Conservation (phyloP, 805 yeast species). For the Priceomyces haplophilus region DNA sequence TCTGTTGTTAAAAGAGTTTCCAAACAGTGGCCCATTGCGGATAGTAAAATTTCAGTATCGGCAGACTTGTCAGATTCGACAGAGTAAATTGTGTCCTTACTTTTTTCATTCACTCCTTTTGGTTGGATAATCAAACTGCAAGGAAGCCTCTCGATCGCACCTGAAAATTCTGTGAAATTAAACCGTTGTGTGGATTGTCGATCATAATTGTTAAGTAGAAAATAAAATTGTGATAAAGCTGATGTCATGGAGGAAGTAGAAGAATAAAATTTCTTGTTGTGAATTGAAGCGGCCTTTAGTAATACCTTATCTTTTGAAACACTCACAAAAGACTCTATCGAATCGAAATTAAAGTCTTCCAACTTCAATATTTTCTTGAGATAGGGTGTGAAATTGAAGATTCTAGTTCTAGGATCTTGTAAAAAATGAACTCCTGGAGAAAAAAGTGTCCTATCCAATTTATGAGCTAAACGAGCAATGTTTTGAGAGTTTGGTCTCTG, state of each 20-base stretch:
- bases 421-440: conserved; percentile 79
- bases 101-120: conserved; percentile 29
- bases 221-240: conserved; percentile 70
- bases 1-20: conserved; percentile 72
- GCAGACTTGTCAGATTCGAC: conserved; percentile 68
- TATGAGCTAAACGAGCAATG: conserved; percentile 62
- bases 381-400: conserved; percentile 63
- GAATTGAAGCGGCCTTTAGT: conserved; percentile 41
- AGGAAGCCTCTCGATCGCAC: conserved; percentile 46
- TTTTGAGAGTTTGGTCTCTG: conserved; percentile 17
- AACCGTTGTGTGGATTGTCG: conserved; percentile 21
- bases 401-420: conserved; percentile 74
- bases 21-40: conserved; percentile 73
- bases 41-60: conserved; percentile 64
- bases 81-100: conserved; percentile 45
- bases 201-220: conserved; percentile 50
- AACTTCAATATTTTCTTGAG: conserved; percentile 59
- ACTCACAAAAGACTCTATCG: conserved; percentile 55
- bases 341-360: conserved; percentile 62
- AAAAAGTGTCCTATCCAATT: conserved; percentile 67
- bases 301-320: conserved; percentile 64
- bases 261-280: conserved; percentile 50
- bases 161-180: conserved; percentile 40
- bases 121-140: conserved; percentile 50
- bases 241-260: conserved; percentile 90